Evolutionary conservation across 805 yeast genomes (phyloP).

Genomic region (Kazachstania martiniae): DNA sequence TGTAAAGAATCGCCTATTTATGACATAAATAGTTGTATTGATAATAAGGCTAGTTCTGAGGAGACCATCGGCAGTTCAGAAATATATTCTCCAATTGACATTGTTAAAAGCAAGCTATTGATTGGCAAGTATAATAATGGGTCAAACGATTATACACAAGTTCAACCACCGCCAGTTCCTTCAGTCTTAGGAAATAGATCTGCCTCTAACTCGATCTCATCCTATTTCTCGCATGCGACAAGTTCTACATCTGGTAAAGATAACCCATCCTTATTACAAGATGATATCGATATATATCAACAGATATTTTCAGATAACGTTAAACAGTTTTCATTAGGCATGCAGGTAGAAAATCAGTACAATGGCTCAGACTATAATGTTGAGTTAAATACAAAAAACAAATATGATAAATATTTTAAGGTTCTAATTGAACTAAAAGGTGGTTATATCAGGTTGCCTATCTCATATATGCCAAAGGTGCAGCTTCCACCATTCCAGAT

Average conservation of each 20-base stretch:
- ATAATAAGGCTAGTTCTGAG: background rate
- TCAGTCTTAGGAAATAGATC: constrained; percentile 6
- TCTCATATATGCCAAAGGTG: constrained; percentile 17
- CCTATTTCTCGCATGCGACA: constrained; percentile 13
- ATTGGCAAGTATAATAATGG: background rate
- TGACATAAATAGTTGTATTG: too few relatives aligned
- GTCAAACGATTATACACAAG: background rate
- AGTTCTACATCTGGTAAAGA: constrained; percentile 5
- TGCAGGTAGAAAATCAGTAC: background rate
- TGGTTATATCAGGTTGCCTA: constrained; percentile 26
- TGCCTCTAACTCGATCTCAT: constrained; percentile 18
- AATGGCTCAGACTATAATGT: background rate
- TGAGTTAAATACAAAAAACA: constrained; percentile 5
- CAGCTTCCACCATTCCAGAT: constrained; percentile 18
- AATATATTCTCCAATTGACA: constrained; percentile 4
- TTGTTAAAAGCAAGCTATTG: too few relatives aligned
- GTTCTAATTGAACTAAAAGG: constrained; percentile 24
- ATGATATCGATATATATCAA: constrained; percentile 20
- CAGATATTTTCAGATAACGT: constrained; percentile 10
- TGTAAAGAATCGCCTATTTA: constrained; percentile 39
- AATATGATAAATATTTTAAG: constrained; percentile 13
- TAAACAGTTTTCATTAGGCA: constrained; percentile 1
- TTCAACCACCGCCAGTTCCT: background rate
- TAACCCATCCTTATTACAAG: constrained; percentile 6
- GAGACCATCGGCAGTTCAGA: background rate